These are phyloP conservation scores for Eimeria brunetti DNA, from an alignment of 169 alveolate species.

Conservation along the genomic window DNA sequence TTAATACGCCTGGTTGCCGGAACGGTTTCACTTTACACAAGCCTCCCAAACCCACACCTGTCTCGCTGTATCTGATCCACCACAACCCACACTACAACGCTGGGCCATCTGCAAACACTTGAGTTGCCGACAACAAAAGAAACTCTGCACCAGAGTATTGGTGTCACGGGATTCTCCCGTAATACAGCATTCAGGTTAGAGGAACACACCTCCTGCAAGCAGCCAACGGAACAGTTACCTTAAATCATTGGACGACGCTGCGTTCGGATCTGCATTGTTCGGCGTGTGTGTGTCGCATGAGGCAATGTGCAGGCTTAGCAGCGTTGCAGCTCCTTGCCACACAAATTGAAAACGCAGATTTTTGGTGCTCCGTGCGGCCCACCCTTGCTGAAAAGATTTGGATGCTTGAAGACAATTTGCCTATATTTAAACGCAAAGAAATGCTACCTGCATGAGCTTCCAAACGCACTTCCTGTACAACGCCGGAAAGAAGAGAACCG, in stretches of 20 bases:
- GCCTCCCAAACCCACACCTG: background rate
- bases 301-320: too few relatives aligned
- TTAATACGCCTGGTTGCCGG: background rate
- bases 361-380: background rate
- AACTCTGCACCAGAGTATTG: background rate
- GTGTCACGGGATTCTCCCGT: background rate
- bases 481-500: background rate
- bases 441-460: background rate
- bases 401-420: background rate
- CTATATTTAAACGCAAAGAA: background rate
- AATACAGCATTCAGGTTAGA: background rate
- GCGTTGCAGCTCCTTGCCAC: background rate
- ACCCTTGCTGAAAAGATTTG: background rate
- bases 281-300: background rate
- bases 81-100: background rate
- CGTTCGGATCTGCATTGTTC: background rate
- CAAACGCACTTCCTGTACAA: background rate
- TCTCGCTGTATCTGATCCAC: background rate
- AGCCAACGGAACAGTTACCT: background rate
- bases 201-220: background rate
- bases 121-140: too few relatives aligned
- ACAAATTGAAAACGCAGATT: background rate
- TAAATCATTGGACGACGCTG: background rate
- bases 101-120: background rate
- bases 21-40: background rate